Evolutionary conservation across 352 stramenopile species (phyloP), one percentile per base, ranked within the genome.

Genomic region (Globisporangium carolinianum): DNA sequence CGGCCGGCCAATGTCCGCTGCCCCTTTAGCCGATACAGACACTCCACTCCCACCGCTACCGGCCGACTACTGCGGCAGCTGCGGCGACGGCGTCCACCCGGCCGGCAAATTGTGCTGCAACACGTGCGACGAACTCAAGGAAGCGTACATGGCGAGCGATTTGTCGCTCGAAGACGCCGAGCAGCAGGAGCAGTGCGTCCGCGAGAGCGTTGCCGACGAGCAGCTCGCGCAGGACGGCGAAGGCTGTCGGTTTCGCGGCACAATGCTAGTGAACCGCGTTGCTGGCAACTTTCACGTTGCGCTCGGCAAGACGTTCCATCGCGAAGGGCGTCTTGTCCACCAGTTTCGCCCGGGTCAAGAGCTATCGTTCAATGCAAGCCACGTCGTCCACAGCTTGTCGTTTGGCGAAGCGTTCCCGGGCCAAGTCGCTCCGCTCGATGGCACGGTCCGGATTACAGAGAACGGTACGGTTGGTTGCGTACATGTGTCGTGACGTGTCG

Each of bases 61-160:
- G 1, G 57, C 71, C 0, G 82, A 89, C 47, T 98, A 98, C 69
- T 99, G 97, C 65, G 94, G 94, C 8, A 94, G 87, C 60, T 99
- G 97, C 72, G 99, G 97, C 68, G 90, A 92, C 47, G 93, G 89
- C 14, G 68, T 58, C 47, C 83, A 94, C 60, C 81, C 81, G 35
- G 63, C 72, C 2, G 77, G 75, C 35, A 87, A 86, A 35, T 75
- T 69, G 41, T 94, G 84, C 68, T 94, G 84, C 51, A 94, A 94
- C 66, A 81, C 82, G 55, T 94, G 84, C 63, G 80, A 91, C 17
- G 76, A 91, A 18, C 61, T 94, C 43, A 94, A 94, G 58, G 84
- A 92, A 56, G 84, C 84, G 35, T 92, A 87, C 63, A 88, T 94
- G 42, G 57, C 75, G 38, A 88, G 72, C 48, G 77, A 88, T 35